Conservation (phyloP, 2,329 filamentous ascomycete genomes). For the Lachnellula arida region DNA sequence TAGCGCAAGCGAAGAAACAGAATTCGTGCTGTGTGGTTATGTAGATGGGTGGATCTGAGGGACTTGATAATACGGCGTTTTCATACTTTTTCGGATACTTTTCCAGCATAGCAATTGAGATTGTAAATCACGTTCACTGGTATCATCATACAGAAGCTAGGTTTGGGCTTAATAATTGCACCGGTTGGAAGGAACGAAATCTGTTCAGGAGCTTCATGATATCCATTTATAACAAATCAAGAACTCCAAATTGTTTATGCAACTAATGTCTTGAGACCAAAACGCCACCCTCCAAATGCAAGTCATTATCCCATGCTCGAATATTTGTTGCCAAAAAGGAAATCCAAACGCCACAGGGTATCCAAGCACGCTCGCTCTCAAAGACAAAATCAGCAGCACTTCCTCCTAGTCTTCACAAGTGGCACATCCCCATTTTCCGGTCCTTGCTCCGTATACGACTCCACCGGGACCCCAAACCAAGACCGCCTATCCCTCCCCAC, state of each 20-base stretch:
- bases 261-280: not conserved
- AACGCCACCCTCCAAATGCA: conserved; percentile 21
- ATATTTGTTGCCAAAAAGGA: conserved; percentile 9
- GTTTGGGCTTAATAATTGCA: conserved; percentile 1
- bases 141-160: not conserved
- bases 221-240: conserved; percentile 4
- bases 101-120: conserved; percentile 17
- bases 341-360: conserved; percentile 17
- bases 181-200: not conserved
- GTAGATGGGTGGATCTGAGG: conserved; percentile 38
- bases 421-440: conserved; percentile 18
- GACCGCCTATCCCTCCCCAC: conserved; percentile 58
- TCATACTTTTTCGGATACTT: conserved; percentile 16
- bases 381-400: conserved; percentile 24
- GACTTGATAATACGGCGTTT: conserved; percentile 12
- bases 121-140: conserved; percentile 11
- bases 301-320: conserved; percentile 12
- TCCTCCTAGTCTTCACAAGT: conserved; percentile 29
- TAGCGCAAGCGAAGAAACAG: conserved; percentile 70
- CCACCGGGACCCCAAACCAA: conserved; percentile 58
- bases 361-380: conserved; percentile 11
- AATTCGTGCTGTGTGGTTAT: conserved; percentile 72
- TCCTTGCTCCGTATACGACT: conserved; percentile 35
- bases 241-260: conserved; percentile 14
- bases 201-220: conserved; percentile 1